Percentiles rank a stretch among this genome's conserved stretches.
phyloP scores from a whole-genome alignment of 768 basidiomycete genomes.

The Hirschioporus abietinus region DNA sequence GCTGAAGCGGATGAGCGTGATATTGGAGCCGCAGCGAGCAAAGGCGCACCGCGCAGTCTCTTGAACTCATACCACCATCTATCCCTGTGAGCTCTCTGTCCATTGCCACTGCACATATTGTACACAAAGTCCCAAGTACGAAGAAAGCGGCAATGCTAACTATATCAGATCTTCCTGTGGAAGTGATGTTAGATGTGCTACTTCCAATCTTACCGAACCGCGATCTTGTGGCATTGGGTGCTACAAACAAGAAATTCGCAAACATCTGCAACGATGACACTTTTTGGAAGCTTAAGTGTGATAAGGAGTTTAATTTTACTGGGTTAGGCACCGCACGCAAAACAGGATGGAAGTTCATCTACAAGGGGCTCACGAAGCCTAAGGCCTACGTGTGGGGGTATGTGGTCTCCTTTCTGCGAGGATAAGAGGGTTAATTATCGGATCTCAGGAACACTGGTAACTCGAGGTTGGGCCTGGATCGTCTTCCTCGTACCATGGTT shows the following conservation, averaged over 20 bases:
- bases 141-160: conserved; percentile 25
- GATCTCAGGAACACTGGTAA: conserved; percentile 49
- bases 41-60: not conserved
- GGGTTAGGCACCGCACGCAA: conserved; percentile 65
- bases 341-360: conserved; percentile 77
- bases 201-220: conserved; percentile 48
- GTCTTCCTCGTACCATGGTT: conserved; percentile 28
- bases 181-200: conserved; percentile 73
- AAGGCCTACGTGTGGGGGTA: conserved; percentile 59
- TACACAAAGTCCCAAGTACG: not conserved
- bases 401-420: conserved; percentile 32
- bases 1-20: not conserved
- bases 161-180: conserved; percentile 58
- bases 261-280: conserved; percentile 62
- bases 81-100: too few species aligned
- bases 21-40: not conserved
- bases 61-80: not conserved
- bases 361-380: conserved; percentile 58
- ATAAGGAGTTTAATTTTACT: conserved; percentile 74
- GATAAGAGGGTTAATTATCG: conserved; percentile 20
- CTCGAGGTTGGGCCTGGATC: conserved; percentile 56
- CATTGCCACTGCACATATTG: not conserved
- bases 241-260: conserved; percentile 63
- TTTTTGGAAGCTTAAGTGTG: conserved; percentile 70
- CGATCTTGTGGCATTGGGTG: conserved; percentile 54